These are phyloP conservation scores for Termitomyces heimii DNA, from an alignment of 768 basidiomycete genomes.

Conservation along the genomic window DNA sequence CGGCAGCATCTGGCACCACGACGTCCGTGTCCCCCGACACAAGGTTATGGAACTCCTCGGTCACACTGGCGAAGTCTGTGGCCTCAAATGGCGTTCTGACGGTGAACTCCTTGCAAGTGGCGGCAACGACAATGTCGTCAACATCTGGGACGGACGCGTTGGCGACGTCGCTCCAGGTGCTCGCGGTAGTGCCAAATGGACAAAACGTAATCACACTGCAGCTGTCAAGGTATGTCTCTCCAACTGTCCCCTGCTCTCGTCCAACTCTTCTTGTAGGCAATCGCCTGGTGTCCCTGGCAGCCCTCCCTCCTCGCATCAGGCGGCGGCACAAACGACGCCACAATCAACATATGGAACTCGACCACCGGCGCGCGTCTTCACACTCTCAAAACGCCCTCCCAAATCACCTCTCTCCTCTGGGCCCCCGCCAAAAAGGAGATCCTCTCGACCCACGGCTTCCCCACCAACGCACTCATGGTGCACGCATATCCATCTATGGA, in stretches of 20 bases:
- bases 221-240: conserved; percentile 61
- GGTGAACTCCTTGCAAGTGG: conserved; percentile 91
- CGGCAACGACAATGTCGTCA: conserved; percentile 97
- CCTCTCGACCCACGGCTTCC: conserved; percentile 91
- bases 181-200: conserved; percentile 74
- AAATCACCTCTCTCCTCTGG: conserved; percentile 90
- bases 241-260: neutral
- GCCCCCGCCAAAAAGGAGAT: conserved; percentile 86
- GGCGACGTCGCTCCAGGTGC: conserved; percentile 48
- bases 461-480: conserved; percentile 77
- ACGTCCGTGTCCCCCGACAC: conserved; percentile 83
- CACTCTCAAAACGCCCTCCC: conserved; percentile 79
- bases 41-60: conserved; percentile 88
- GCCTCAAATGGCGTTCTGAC: conserved; percentile 82
- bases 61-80: conserved; percentile 91
- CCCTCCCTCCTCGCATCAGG: conserved; percentile 86
- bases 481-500: conserved; percentile 84
- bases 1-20: conserved; percentile 95
- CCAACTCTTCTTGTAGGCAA: conserved; percentile 44
- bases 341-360: conserved; percentile 86
- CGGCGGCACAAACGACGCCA: conserved; percentile 92
- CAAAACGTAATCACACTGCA: conserved; percentile 86
- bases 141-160: conserved; percentile 91
- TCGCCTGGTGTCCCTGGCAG: conserved; percentile 99
- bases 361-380: conserved; percentile 91